Evolutionary conservation across 352 stramenopile species (phyloP).

Genomic region (Globisporangium acanthophoron): DNA sequence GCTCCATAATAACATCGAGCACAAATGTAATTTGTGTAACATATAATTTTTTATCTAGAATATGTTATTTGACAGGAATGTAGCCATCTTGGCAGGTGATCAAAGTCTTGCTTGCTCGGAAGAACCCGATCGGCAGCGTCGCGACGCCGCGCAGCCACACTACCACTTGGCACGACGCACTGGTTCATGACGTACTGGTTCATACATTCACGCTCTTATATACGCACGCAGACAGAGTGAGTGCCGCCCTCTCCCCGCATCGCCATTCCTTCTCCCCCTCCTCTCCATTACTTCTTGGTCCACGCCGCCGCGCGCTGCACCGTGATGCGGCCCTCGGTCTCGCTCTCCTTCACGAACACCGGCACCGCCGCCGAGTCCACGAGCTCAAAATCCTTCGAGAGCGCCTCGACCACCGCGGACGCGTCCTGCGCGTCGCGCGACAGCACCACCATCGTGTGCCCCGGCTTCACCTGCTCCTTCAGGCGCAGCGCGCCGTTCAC

Average conservation of each 20-base stretch:
- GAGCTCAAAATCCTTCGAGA: slow-evolving; percentile 38
- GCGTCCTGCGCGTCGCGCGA: slow-evolving; percentile 27
- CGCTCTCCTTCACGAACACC: slow-evolving; percentile 43
- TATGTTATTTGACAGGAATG: no score
- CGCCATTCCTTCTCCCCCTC: not conserved
- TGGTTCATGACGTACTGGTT: not conserved
- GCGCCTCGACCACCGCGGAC: slow-evolving; percentile 20
- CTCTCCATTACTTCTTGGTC: slow-evolving; percentile 20
- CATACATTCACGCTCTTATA: not conserved
- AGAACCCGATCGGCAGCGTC: no score
- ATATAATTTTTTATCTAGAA: no score
- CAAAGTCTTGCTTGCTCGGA: no score
- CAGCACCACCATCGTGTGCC: slow-evolving; percentile 58
- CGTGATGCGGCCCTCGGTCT: slow-evolving; percentile 41
- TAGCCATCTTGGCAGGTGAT: no score
- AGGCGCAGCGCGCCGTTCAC: slow-evolving; percentile 34
- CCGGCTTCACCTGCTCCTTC: slow-evolving; percentile 42
- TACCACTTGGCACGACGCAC: not conserved
- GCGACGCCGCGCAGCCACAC: not conserved
- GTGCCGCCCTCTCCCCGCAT: slow-evolving; percentile 1
- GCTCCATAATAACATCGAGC: no score
- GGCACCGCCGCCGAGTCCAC: slow-evolving; percentile 38
- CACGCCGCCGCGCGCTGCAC: slow-evolving; percentile 44
- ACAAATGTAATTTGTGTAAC: no score
- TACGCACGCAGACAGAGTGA: not conserved